A percentile compares a stretch with the other conserved stretches of the same genome.
Conservation (phyloP, 2,329 filamentous ascomycete genomes). For the Arthroderma sp. region DNA sequence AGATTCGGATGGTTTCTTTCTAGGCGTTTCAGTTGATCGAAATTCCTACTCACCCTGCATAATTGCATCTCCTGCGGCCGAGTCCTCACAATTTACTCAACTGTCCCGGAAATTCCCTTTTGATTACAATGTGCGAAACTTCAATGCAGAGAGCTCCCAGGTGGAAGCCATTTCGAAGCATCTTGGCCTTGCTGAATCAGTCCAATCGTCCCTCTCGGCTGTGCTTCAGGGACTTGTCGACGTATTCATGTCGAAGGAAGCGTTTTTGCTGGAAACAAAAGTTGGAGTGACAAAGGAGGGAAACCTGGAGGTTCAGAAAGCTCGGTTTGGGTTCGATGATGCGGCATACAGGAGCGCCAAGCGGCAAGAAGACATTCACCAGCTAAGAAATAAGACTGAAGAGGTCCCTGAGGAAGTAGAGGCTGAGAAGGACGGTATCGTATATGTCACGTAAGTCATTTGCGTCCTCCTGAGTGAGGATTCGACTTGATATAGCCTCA, state of each 20-base stretch:
- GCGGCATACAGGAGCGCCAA: slow-evolving; percentile 50
- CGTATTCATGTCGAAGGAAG: slow-evolving; percentile 53
- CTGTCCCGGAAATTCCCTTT: slow-evolving; percentile 48
- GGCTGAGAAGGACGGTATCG: slow-evolving; percentile 58
- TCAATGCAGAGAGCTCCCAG: slow-evolving; percentile 28
- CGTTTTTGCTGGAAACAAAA: slow-evolving; percentile 45
- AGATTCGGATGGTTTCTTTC: slow-evolving; percentile 32
- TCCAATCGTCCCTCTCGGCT: slow-evolving; percentile 32
- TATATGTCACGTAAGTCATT: slow-evolving; percentile 52
- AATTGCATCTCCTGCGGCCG: slow-evolving; percentile 42
- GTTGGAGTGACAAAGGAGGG: slow-evolving; percentile 31
- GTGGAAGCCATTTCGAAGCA: slow-evolving; percentile 33
- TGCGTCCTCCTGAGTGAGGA: not conserved
- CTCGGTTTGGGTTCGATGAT: slow-evolving; percentile 56
- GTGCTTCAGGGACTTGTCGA: slow-evolving; percentile 43
- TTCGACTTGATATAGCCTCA: not conserved
- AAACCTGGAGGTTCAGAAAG: slow-evolving; percentile 38
- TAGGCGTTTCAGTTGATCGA: slow-evolving; percentile 55
- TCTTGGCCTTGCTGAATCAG: slow-evolving; percentile 39
- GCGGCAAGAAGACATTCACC: slow-evolving; percentile 50
- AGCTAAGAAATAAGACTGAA: slow-evolving; percentile 38
- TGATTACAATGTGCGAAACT: slow-evolving; percentile 40
- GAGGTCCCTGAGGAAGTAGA: slow-evolving; percentile 47
- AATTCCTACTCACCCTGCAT: slow-evolving; percentile 50
- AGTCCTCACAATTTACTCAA: slow-evolving; percentile 30